These are phyloP conservation scores for Glycine soja DNA, from an alignment of 306 rosid species.

Conservation along the genomic window DNA sequence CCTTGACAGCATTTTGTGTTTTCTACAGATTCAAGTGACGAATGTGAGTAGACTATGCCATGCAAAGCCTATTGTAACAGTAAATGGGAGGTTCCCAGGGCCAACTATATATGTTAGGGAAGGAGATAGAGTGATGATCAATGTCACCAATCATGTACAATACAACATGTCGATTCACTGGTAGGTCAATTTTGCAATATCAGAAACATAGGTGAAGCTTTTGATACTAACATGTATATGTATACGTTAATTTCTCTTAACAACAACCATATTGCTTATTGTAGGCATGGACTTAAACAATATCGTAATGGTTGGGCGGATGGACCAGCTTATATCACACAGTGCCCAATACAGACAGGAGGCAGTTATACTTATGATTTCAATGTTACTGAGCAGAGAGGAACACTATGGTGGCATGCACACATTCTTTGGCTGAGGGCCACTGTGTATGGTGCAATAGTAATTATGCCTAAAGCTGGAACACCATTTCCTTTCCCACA, in stretches of 20 bases:
- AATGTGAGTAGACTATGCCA: constrained; percentile 78
- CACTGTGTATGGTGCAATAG: constrained; percentile 77
- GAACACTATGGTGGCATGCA: constrained; percentile 84
- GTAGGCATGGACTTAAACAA: constrained; percentile 77
- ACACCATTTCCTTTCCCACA: constrained; percentile 67
- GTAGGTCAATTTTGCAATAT: constrained; percentile 40
- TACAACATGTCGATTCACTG: constrained; percentile 81
- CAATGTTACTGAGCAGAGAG: constrained; percentile 73
- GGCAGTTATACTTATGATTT: constrained; percentile 65
- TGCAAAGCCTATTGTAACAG: constrained; percentile 71
- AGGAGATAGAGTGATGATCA: constrained; percentile 68
- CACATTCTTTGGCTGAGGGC: constrained; percentile 78
- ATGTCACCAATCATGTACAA: constrained; percentile 73
- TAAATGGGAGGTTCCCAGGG: constrained; percentile 74
- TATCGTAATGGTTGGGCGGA: constrained; percentile 76
- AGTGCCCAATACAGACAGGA: constrained; percentile 66
- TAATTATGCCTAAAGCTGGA: constrained; percentile 69
- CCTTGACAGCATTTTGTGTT: constrained; percentile 18
- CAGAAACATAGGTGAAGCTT: not conserved
- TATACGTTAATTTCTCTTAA: not conserved
- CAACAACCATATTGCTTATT: not conserved
- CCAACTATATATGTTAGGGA: constrained; percentile 72
- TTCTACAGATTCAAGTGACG: constrained; percentile 68
- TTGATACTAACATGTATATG: not conserved
- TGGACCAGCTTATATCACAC: constrained; percentile 77